A percentile compares a stretch with the other conserved stretches of the same genome.
These are phyloP conservation scores for Pseudopediastrum boryanum DNA, from an alignment of 139 green algal species.

Conservation along the genomic window DNA sequence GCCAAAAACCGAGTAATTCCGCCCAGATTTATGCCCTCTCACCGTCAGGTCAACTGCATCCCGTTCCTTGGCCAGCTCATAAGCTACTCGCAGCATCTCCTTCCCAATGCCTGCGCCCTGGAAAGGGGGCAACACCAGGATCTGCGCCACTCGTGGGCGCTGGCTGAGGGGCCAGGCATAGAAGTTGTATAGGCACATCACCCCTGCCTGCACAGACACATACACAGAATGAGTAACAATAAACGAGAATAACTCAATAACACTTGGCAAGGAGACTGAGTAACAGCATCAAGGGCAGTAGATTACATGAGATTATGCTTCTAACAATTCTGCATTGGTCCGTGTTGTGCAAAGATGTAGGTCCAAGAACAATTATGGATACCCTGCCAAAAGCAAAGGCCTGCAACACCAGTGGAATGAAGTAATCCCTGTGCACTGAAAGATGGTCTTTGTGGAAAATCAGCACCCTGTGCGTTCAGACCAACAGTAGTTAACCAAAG, in stretches of 20 bases:
- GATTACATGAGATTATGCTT: not conserved
- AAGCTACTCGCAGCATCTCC: conserved; percentile 66
- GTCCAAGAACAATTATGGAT: not conserved
- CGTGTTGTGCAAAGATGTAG: not conserved
- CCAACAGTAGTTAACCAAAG: too few species aligned
- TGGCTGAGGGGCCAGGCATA: conserved; percentile 63
- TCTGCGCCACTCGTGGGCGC: conserved; percentile 73
- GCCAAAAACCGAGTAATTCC: not conserved
- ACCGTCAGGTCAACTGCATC: conserved; percentile 80
- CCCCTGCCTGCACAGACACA: conserved; percentile 60
- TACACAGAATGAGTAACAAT: too few species aligned
- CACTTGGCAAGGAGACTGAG: too few species aligned
- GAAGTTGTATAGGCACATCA: conserved; percentile 83
- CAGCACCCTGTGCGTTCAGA: too few species aligned
- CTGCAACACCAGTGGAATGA: too few species aligned
- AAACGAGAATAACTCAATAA: too few species aligned
- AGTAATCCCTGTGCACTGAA: too few species aligned
- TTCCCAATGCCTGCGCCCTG: conserved; percentile 67
- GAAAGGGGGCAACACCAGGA: conserved; percentile 11
- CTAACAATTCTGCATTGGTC: not conserved
- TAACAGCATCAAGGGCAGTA: too few species aligned
- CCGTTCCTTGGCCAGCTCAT: conserved; percentile 49
- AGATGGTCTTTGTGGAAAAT: too few species aligned
- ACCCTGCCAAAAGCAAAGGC: not conserved
- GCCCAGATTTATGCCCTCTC: not conserved